phyloP scores from a whole-genome alignment of 768 basidiomycete species.

The Pleurotus eryngii region DNA sequence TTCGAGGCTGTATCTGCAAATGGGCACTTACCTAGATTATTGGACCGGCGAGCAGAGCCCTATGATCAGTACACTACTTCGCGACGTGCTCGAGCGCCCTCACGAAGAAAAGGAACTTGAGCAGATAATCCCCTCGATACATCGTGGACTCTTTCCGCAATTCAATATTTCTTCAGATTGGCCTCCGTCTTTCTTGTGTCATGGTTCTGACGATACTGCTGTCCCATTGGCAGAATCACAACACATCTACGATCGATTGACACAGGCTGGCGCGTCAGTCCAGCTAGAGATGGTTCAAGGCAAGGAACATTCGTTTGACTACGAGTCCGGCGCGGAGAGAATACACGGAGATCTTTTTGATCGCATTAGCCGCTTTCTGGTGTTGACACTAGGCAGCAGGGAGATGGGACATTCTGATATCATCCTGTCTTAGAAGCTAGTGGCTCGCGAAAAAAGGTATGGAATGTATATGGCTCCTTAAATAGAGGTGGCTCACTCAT shows the following conservation, averaged over 20 bases:
- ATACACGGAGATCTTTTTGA: slow-evolving; percentile 33
- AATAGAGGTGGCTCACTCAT: too few relatives aligned
- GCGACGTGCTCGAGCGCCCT: slow-evolving; percentile 17
- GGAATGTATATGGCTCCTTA: too few relatives aligned
- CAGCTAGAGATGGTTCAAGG: slow-evolving; percentile 36
- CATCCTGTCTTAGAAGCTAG: neutral
- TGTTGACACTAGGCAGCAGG: neutral
- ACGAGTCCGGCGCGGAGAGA: slow-evolving; percentile 39
- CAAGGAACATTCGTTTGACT: slow-evolving; percentile 58
- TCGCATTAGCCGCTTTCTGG: slow-evolving; percentile 34
- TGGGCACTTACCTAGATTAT: slow-evolving; percentile 57
- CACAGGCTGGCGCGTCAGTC: slow-evolving; percentile 30
- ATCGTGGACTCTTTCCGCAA: slow-evolving; percentile 45
- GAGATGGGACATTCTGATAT: neutral
- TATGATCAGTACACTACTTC: slow-evolving; percentile 45
- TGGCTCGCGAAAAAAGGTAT: too few relatives aligned
- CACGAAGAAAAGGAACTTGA: slow-evolving; percentile 5
- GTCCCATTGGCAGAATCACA: slow-evolving; percentile 40
- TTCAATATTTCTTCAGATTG: slow-evolving; percentile 35
- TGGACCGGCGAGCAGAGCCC: slow-evolving; percentile 45
- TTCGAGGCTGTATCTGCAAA: slow-evolving; percentile 54
- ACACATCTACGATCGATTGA: slow-evolving; percentile 30
- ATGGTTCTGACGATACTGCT: slow-evolving; percentile 46
- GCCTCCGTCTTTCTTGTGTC: slow-evolving; percentile 49
- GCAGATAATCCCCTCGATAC: slow-evolving; percentile 29